Evolutionary conservation across 2,329 filamentous ascomycete genomes (phyloP), one percentile per base, ranked within the genome.

Genomic region (Claviceps purpurea): DNA sequence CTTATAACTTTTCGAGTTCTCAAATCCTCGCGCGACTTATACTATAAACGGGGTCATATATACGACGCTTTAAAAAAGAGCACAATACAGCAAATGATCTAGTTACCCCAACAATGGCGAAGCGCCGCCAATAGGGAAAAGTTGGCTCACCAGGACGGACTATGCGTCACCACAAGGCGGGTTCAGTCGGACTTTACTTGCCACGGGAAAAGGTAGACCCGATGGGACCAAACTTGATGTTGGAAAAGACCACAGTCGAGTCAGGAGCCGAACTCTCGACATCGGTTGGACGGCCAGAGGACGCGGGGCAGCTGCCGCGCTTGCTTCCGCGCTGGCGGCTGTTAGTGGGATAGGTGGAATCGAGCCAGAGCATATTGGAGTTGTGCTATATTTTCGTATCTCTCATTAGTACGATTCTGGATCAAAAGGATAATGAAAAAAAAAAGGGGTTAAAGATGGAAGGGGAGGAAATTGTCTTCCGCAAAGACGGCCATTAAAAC

Each of bases 221-320:
- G 61, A 81, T 74, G 54, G 76, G 70, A 34, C 66, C 78, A 59
- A 78, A 71, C 67, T 73, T 74, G 70, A 81, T 79, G 70, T 80
- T 79, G 57, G 76, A 79, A 70, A 72, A 82, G 56, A 70, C 63
- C 50, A 82, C 78, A 59, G 70, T 70, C 50, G 77, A 66, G 64
- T 72, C 69, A 43, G 76, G 69, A 14, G 64, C 60, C 50, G 66
- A 57, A 16, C 63, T 43, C 66, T 81, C 74, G 45, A 83, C 64
- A 3, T 73, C 70, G 34, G 61, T 52, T 26, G 47, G 47, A 16
- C 11, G 1, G 2, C 37, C 39, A 7, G 39, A 49, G 3, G n/a
- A 49, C 16, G 10, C 79, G 79, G 46, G 5, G 7, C 46, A 47
- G 46, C 46, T 38, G 46, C 46, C 46, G 14, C 20, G 46, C 4